Conservation (phyloP, 495 filamentous ascomycete species). For the Xylaria nigripes region DNA sequence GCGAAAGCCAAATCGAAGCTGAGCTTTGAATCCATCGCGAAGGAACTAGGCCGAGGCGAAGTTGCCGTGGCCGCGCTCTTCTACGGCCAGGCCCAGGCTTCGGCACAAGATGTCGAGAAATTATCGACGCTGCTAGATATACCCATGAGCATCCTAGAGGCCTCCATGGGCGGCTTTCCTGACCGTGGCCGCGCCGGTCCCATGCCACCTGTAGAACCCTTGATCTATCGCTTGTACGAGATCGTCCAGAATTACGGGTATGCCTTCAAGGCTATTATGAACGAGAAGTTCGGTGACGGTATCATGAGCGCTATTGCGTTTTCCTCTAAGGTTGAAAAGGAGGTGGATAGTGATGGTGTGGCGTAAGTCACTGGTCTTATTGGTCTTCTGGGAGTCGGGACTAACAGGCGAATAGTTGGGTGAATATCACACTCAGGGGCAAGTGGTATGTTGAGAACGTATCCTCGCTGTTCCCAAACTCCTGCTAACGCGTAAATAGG, state of each 20-base stretch:
- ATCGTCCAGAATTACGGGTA: constrained; percentile 98
- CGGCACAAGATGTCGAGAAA: constrained; percentile 64
- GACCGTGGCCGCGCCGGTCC: constrained; percentile 76
- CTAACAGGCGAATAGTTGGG: constrained; percentile 50
- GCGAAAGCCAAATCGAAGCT: constrained; percentile 70
- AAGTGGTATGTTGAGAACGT: constrained; percentile 66
- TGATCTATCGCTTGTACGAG: constrained; percentile 93
- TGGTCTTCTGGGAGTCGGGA: neutral
- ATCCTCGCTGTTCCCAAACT: constrained; percentile 2
- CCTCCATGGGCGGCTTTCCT: constrained; percentile 64
- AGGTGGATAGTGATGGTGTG: constrained; percentile 70
- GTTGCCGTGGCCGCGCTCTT: constrained; percentile 89
- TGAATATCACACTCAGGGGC: constrained; percentile 80
- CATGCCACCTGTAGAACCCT: constrained; percentile 89
- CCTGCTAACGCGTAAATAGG: constrained; percentile 32
- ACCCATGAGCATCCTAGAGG: constrained; percentile 45
- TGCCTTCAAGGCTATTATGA: constrained; percentile 91
- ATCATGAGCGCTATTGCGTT: constrained; percentile 98
- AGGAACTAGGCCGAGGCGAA: constrained; percentile 72
- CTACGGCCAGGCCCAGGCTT: constrained; percentile 84
- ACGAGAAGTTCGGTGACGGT: constrained; percentile 98
- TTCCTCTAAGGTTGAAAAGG: constrained; percentile 90
- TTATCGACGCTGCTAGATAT: constrained; percentile 62
- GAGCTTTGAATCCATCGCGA: constrained; percentile 73
- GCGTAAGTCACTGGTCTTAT: constrained; percentile 15